These are phyloP conservation scores for Boletus rex-veris DNA, from an alignment of 768 basidiomycete species.

Conservation along the genomic window DNA sequence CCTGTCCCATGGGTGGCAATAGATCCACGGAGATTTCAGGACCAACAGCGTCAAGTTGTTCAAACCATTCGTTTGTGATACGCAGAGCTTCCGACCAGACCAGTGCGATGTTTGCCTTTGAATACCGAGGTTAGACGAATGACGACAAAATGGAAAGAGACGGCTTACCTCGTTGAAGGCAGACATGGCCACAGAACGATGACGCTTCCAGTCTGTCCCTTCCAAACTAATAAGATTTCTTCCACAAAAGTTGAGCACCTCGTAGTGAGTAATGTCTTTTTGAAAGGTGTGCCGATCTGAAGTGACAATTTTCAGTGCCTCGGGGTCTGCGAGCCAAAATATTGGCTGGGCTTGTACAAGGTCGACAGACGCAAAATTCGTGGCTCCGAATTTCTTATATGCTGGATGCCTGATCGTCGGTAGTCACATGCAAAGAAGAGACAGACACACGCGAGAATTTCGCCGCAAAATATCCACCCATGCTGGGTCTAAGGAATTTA, in stretches of 20 bases:
- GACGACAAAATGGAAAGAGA: neutral
- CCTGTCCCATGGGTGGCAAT: constrained; percentile 10
- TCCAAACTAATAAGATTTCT: constrained; percentile 41
- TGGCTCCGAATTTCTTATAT: constrained; percentile 39
- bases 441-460: constrained; percentile 35
- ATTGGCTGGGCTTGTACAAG: constrained; percentile 30
- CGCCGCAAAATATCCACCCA: constrained; percentile 33
- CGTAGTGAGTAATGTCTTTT: constrained; percentile 41
- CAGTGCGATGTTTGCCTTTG: constrained; percentile 44
- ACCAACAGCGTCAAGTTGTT: constrained; percentile 29
- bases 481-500: constrained; percentile 34
- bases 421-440: neutral
- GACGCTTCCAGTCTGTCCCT: constrained; percentile 46
- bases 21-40: constrained; percentile 22
- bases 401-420: constrained; percentile 21
- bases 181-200: constrained; percentile 42
- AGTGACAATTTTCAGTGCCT: constrained; percentile 37
- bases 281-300: constrained; percentile 35
- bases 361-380: constrained; percentile 35
- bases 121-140: neutral
- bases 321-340: constrained; percentile 44
- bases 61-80: constrained; percentile 42
- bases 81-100: constrained; percentile 46
- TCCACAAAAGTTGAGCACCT: constrained; percentile 44
- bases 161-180: constrained; percentile 47